Evolutionary conservation across 441 rosid species (phyloP).

Genomic region (Mallotus repandus): DNA sequence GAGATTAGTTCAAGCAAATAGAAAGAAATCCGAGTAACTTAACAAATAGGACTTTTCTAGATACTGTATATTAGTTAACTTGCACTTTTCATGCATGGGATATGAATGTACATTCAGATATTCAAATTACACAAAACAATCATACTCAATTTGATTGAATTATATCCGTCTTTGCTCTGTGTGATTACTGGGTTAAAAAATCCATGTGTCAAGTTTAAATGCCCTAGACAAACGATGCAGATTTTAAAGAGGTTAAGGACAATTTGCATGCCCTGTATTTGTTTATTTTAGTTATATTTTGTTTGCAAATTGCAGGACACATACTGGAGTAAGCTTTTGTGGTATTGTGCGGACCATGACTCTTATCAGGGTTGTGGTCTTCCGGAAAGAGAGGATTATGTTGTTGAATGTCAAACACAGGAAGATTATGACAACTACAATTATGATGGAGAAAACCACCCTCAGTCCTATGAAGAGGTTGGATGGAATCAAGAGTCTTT

Average conservation of each 20-base stretch:
- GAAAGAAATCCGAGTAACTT: background rate
- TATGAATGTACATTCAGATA: no score
- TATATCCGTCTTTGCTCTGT: no score
- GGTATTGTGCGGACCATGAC: constrained; percentile 31
- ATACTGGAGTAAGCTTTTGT: constrained; percentile 34
- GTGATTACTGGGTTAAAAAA: no score
- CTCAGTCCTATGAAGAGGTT: constrained; percentile 25
- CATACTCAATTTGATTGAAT: no score
- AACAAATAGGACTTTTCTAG: background rate
- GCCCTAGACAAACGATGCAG: background rate
- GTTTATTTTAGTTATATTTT: background rate
- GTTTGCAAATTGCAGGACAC: constrained; percentile 30
- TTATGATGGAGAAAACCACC: constrained; percentile 15
- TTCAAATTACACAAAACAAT: no score
- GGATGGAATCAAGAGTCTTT: constrained; percentile 33
- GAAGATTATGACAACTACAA: constrained; percentile 29
- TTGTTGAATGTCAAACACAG: constrained; percentile 20
- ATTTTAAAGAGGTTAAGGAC: background rate
- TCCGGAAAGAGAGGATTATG: constrained; percentile 36
- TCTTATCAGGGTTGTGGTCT: constrained; percentile 38
- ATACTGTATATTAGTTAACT: background rate
- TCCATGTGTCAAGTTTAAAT: background rate
- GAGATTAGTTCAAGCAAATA: background rate
- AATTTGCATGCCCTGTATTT: background rate
- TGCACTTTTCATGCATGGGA: no score